Evolutionary conservation across 306 rosid species (phyloP), one percentile per base, ranked within the genome.

Genomic region (Gynostemma pentaphyllum): DNA sequence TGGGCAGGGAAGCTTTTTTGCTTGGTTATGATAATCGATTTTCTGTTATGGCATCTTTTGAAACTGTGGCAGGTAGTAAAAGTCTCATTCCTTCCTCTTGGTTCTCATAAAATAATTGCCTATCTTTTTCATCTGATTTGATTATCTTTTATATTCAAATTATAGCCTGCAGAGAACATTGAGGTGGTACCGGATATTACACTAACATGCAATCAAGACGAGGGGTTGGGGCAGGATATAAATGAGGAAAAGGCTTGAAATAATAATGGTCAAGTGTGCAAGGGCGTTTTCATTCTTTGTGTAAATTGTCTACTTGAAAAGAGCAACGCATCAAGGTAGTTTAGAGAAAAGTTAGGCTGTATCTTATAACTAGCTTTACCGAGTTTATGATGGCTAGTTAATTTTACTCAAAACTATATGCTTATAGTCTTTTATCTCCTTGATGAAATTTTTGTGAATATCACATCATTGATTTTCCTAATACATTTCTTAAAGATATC

Each of bases 1-100:
- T 91, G 95, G 89, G 98, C 89, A 6, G 96, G 96, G 62, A 87
- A 91, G 78, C 81, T 87, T 59, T 87, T 87, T 78, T 85, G 91
- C 81, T 75, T 91, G 80, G 95, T 81, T 60, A 85, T 91, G 97
- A 72, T 85, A 36, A 79, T 91, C 46, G 96, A 87, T 57, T 91
- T 80, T 76, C 49, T 87, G 72, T 66, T 91, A 16, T 87, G 94
- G 96, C 81, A 71, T 68, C 73, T 85, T 53, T 61, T 87, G 83
- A 82, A 90, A 75, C 34, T 77, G 19, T 87, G 80, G 85, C 83
- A 85, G 87, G 89, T 90, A 75, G 34, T 63, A 13, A 5, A n/a
- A 45, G 37, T 44, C 1, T 22, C 15, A 5, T 14, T 47, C 41
- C 59, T n/a, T 55, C 41, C 59, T n/a, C 32, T 30, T 55, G 24